phyloP scores from a whole-genome alignment of 257 asterid species.

The Petunia axillaris region DNA sequence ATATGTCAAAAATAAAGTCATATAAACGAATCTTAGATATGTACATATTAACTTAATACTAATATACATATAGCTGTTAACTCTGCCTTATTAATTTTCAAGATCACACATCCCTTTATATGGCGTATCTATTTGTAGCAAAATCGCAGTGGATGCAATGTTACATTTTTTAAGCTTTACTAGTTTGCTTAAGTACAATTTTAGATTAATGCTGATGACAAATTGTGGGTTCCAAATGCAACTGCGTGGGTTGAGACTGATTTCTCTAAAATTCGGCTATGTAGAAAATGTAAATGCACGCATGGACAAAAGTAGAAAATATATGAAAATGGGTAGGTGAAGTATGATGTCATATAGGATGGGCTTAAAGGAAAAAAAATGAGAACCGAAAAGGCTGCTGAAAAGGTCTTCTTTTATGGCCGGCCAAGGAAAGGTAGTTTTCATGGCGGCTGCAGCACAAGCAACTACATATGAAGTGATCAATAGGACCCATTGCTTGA shows the following conservation, averaged over 20 bases:
- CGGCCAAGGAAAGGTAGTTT: not conserved
- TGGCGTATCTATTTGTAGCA: too few relatives aligned
- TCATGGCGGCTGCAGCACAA: not conserved
- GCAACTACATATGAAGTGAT: not conserved
- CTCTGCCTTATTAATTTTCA: too few relatives aligned
- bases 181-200: too few relatives aligned
- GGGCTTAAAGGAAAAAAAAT: not conserved
- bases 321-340: not conserved
- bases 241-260: not conserved
- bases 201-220: not conserved
- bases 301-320: not conserved
- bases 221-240: not conserved
- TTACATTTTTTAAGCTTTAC: too few relatives aligned
- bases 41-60: too few relatives aligned
- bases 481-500: too few relatives aligned
- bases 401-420: not conserved
- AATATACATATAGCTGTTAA: too few relatives aligned
- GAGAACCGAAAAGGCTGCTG: not conserved
- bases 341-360: not conserved
- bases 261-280: too few relatives aligned
- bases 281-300: not conserved
- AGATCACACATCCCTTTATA: too few relatives aligned
- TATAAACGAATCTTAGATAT: too few relatives aligned
- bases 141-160: too few relatives aligned
- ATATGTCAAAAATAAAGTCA: too few relatives aligned